Evolutionary conservation across 2,329 filamentous ascomycete genomes (phyloP), one percentile per base, ranked within the genome.

Genomic region (Gaeumannomyces tritici): DNA sequence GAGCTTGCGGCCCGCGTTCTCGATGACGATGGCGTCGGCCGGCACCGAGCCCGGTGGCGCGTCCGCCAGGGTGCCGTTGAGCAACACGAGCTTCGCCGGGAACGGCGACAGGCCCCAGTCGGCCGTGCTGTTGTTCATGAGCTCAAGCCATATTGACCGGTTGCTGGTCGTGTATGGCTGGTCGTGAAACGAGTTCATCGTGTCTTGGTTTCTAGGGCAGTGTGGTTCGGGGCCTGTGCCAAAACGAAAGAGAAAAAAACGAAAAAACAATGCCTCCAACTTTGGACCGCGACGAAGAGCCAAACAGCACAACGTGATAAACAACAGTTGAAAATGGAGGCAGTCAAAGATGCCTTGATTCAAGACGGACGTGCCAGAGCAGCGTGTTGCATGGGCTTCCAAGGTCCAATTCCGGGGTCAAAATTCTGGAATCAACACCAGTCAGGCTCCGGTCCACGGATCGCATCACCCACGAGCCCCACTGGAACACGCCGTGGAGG

Each of bases 81-180:
- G 57, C 26, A 64, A 64, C 59, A 68, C 27, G 28, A 68, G 18
- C 29, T 64, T 64, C 12, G 64, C 56, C 11, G 66, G 66, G 26
- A 68, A 61, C 51, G 28, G 57, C 18, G 59, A 63, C 33, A 68
- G 9, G 54, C 64, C 63, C 57, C 57, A 64, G n/a, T 68, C 65
- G 28, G 61, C 29, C 18, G 66, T 68, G 64, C 62, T 65, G 8
- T 62, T 42, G 61, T 68, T 68, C 64, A 68, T 67, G 54, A 68
- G 58, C 35, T 63, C 51, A 15, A 66, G 59, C 66, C 64, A 66
- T 66, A 27, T 59, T 28, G 60, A 47, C 1, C 29, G 24, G 59
- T 63, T 59, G 56, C 24, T 58, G 27, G 12, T 56, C 1, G 11
- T 12, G 55, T 51, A 51, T 51, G 42, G 42, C 21, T 51, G 21